Evolutionary conservation across 306 rosid genomes (phyloP).

Genomic region (Vachellia pachyceras): DNA sequence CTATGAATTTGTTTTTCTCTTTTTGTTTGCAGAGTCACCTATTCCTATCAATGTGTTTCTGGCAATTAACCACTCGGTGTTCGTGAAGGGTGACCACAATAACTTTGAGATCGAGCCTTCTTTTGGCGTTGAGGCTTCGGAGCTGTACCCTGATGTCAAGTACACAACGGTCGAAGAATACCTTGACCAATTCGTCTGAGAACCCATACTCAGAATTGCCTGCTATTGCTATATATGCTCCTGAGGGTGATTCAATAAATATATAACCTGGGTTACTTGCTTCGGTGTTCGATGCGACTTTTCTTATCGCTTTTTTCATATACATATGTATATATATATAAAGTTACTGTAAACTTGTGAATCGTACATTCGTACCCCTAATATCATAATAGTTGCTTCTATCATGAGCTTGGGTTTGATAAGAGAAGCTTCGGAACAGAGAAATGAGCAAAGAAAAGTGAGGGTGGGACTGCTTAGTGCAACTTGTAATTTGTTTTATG

Average conservation of each 20-base stretch:
- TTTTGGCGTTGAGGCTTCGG: no score
- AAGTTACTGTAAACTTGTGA: neutral
- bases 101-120: conserved; percentile 83
- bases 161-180: no score
- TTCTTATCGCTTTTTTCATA: neutral
- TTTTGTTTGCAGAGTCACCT: conserved; percentile 63
- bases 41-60: conserved; percentile 71
- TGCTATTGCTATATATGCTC: neutral
- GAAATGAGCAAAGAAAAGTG: neutral
- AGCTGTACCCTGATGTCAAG: no score
- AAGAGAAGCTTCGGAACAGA: neutral
- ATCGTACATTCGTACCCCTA: neutral
- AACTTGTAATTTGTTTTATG: conserved; percentile 3
- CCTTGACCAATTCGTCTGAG: no score
- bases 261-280: conserved; percentile 23
- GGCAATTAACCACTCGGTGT: no score
- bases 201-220: no score
- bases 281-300: conserved; percentile 9
- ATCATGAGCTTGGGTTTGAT: neutral
- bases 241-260: neutral
- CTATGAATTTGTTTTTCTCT: neutral
- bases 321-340: no score
- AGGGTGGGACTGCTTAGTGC: neutral
- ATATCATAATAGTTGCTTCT: neutral
- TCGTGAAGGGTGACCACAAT: conserved; percentile 86